These are phyloP conservation scores for Spiromastix sp. DNA, from an alignment of 2,329 filamentous ascomycete genomes.

Conservation along the genomic window DNA sequence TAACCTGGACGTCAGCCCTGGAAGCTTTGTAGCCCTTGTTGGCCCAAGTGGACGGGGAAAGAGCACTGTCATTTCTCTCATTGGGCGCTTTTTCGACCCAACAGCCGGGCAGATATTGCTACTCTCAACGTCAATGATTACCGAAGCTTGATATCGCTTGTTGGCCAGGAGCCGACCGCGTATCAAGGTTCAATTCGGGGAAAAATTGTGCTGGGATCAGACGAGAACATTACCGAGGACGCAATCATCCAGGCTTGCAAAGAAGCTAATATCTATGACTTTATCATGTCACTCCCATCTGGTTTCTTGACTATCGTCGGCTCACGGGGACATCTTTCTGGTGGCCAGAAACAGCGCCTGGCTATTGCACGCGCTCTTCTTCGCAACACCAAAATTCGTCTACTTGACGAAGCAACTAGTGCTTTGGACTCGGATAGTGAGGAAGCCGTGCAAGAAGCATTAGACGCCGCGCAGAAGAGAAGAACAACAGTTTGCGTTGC, in stretches of 20 bases:
- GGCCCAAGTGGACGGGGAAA: not conserved
- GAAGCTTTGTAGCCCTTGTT: not conserved
- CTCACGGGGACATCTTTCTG: slow-evolving; percentile 2
- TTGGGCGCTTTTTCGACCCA: not conserved
- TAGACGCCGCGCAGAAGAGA: not conserved
- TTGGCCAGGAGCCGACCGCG: not conserved
- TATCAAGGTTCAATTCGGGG: not conserved
- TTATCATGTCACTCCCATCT: not conserved
- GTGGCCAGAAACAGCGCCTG: slow-evolving; percentile 1
- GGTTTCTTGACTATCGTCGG: not conserved
- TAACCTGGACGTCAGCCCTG: not conserved
- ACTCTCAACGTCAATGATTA: not conserved
- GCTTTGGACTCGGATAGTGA: not conserved
- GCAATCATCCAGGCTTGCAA: too few species aligned
- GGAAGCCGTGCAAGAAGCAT: not conserved
- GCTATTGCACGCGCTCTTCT: slow-evolving; percentile 1
- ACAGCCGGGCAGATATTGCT: not conserved
- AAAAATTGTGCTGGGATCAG: not conserved
- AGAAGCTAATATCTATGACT: not conserved
- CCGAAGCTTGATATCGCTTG: not conserved
- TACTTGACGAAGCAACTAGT: slow-evolving; percentile 4
- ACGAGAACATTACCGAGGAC: slow-evolving; percentile 1
- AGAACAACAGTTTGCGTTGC: not conserved
- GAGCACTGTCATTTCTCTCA: not conserved
- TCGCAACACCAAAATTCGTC: not conserved